phyloP scores from a whole-genome alignment of 768 basidiomycete species.

The Dentipellis fragilis region DNA sequence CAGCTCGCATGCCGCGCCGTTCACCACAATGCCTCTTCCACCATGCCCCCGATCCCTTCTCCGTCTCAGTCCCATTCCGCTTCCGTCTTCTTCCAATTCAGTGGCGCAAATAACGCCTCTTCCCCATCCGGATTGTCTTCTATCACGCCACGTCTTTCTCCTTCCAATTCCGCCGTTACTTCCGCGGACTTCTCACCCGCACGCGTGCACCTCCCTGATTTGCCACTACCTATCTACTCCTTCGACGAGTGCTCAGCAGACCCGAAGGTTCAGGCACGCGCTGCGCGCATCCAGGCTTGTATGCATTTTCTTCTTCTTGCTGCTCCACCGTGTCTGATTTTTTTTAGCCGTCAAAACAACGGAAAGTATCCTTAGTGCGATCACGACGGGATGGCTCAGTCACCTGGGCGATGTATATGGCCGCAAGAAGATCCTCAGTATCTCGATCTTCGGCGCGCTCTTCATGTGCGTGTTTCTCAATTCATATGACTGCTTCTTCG shows the following conservation, averaged over 20 bases:
- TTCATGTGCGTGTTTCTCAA: constrained; percentile 9
- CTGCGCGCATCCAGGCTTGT: constrained; percentile 15
- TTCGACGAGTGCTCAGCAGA: constrained; percentile 10
- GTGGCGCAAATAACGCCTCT: background rate
- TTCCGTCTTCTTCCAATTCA: background rate
- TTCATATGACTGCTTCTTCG: background rate
- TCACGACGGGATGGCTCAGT: constrained; percentile 14
- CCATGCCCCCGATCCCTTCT: background rate
- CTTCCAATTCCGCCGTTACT: background rate
- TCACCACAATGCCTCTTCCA: background rate
- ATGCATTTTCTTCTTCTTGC: constrained; percentile 1
- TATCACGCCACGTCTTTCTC: background rate
- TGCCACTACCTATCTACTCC: background rate
- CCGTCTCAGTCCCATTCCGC: background rate
- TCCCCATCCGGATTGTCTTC: background rate
- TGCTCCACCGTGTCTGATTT: background rate
- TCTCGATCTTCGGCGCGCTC: constrained; percentile 15
- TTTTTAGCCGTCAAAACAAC: constrained; percentile 13
- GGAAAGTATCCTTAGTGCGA: constrained; percentile 13
- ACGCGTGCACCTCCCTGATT: constrained; percentile 3
- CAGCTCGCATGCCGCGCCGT: constrained; percentile 12
- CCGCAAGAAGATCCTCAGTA: constrained; percentile 10
- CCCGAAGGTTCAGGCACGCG: constrained; percentile 13
- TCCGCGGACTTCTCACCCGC: background rate
- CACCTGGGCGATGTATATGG: constrained; percentile 12